These are phyloP conservation scores for Aspergillus unguis DNA, from an alignment of 2,329 filamentous ascomycete species.

Conservation along the genomic window DNA sequence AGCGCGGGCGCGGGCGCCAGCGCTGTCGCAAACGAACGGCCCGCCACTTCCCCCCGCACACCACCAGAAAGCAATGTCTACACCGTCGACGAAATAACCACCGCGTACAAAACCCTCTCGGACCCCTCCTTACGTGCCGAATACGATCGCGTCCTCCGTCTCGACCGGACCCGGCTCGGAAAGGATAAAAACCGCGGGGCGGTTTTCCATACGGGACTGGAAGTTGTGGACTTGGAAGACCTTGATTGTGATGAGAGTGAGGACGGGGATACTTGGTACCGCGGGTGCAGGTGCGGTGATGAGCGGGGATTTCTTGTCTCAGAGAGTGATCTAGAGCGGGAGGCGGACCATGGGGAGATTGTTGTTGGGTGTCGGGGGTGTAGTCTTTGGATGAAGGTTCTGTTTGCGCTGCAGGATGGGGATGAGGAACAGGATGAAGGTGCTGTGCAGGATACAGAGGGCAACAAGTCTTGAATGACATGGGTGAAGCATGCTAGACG, in stretches of 20 bases:
- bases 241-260: slow-evolving; percentile 39
- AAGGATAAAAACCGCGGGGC: slow-evolving; percentile 31
- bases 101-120: slow-evolving; percentile 56
- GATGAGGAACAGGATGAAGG: background rate
- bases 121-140: slow-evolving; percentile 43
- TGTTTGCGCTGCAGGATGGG: slow-evolving; percentile 51
- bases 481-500: too few relatives aligned
- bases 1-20: slow-evolving; percentile 9
- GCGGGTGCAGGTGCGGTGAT: slow-evolving; percentile 58
- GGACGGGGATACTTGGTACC: slow-evolving; percentile 51
- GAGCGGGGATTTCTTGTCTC: slow-evolving; percentile 53
- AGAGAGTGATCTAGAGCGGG: slow-evolving; percentile 53
- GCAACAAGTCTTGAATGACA: too few relatives aligned
- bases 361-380: slow-evolving; percentile 60
- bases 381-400: slow-evolving; percentile 61
- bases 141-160: slow-evolving; percentile 48
- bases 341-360: slow-evolving; percentile 54
- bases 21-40: slow-evolving; percentile 13
- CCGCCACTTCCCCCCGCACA: background rate
- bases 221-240: slow-evolving; percentile 58
- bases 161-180: slow-evolving; percentile 30
- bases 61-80: slow-evolving; percentile 14
- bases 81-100: slow-evolving; percentile 57
- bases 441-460: too few relatives aligned
- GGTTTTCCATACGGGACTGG: slow-evolving; percentile 51